Conservation (phyloP, 805 yeast species). For the Debaryomyces maramus region DNA sequence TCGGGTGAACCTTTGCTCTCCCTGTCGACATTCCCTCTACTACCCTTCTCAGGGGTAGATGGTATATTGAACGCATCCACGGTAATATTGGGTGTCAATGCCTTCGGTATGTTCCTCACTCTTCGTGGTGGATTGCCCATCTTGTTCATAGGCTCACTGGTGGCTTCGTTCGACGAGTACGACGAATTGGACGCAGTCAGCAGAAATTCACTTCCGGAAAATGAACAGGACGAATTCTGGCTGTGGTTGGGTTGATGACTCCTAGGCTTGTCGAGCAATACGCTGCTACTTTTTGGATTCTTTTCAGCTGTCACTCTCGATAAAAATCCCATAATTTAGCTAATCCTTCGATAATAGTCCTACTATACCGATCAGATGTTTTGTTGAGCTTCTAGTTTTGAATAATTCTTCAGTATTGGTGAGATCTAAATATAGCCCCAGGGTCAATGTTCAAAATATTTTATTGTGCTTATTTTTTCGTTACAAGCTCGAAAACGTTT, state of each 20-base stretch:
- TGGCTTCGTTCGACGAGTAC: conserved; percentile 26
- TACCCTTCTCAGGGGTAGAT: background rate
- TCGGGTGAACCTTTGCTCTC: background rate
- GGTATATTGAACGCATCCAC: background rate
- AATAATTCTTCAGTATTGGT: too few species aligned
- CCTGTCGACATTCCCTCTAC: too few species aligned
- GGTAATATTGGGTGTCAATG: background rate
- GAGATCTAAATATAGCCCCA: too few species aligned
- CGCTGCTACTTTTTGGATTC: too few species aligned
- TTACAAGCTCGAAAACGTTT: too few species aligned
- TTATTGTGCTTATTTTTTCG: too few species aligned
- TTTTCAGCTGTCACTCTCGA: too few species aligned
- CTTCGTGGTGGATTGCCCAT: background rate
- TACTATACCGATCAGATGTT: too few species aligned
- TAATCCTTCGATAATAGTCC: too few species aligned
- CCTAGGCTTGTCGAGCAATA: background rate
- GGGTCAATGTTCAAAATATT: too few species aligned
- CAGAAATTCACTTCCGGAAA: conserved; percentile 35
- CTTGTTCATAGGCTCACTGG: background rate
- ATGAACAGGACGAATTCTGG: conserved; percentile 11
- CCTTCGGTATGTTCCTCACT: background rate
- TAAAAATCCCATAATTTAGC: too few species aligned
- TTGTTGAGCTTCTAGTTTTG: too few species aligned
- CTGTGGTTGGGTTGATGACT: conserved; percentile 1
- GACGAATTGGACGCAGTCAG: conserved; percentile 31